phyloP scores from a whole-genome alignment of 306 rosid species.

The Spatholobus suberectus region DNA sequence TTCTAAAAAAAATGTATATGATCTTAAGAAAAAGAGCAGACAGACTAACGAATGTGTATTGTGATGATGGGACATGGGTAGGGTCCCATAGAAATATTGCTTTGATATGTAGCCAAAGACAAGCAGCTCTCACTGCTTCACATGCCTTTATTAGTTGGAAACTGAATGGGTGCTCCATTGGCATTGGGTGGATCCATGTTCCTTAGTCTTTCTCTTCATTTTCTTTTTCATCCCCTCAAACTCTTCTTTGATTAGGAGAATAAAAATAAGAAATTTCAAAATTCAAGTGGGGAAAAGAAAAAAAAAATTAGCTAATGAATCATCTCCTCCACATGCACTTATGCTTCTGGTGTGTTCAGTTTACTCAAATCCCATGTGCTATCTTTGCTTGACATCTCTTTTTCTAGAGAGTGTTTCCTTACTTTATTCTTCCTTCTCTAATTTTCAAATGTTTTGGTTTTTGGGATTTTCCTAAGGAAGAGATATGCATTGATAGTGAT shows the following conservation, averaged over 20 bases:
- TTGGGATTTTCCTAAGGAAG: conserved; percentile 50
- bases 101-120: conserved; percentile 64
- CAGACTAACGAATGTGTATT: conserved; percentile 43
- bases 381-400: conserved; percentile 54
- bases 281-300: neutral
- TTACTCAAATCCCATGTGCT: conserved; percentile 79
- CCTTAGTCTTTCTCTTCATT: conserved; percentile 29
- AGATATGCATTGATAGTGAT: conserved; percentile 76
- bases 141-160: conserved; percentile 79
- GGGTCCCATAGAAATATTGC: conserved; percentile 51
- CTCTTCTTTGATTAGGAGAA: neutral
- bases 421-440: conserved; percentile 17
- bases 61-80: conserved; percentile 56
- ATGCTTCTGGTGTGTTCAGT: conserved; percentile 66
- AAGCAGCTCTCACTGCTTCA: conserved; percentile 63
- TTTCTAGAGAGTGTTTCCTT: conserved; percentile 14
- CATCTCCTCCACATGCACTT: conserved; percentile 73
- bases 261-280: neutral
- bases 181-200: conserved; percentile 76
- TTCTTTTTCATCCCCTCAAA: neutral
- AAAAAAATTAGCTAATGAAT: conserved; percentile 41
- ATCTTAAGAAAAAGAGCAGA: neutral
- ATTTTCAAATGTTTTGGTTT: conserved; percentile 39
- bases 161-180: conserved; percentile 58
- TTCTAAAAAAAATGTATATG: neutral